Evolutionary conservation across 768 basidiomycete genomes (phyloP), one percentile per base, ranked within the genome.

Genomic region (Boletus speciosus): DNA sequence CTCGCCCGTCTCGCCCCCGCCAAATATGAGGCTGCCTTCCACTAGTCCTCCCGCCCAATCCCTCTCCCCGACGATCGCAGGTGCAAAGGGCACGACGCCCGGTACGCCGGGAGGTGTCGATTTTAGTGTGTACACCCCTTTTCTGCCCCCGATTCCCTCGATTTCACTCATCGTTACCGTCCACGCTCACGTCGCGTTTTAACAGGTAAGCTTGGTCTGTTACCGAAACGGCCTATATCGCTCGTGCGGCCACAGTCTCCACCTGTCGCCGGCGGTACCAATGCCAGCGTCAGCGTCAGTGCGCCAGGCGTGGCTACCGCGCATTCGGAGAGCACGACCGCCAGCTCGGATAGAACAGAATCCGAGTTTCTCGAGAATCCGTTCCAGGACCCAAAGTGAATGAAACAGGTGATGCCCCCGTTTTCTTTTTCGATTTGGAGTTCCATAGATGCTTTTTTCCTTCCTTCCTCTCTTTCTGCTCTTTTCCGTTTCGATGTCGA

Each of bases 211-310:
- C 73, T 88, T 0, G 88, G 88, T 23, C 67, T 90, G 25, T 73
- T 90, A 19, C 88, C 88, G 5, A 89, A 88, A 69, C 80, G 84
- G 0, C 86, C 88, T 6, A 88, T 90, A 14, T 83, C 86, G 8
- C 74, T 86, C 34, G 64, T 74, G 19, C 64, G 62, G 29, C 47
- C 65, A 14, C 56, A 66, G 52, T 53, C 68, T 4, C 63, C 77
- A 19, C 75, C 69, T 14, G 58, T 63, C 21, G 15, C 48, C 4
- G 31, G 31, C 8, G 8, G 51, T 6, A 16, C 16, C 3, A 40
- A 51, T 6, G 27, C 48, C 0, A 21, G 51, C 6, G 21, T 42
- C 27, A n/a, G 51, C 6, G 21, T 42, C 27, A 50, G 27, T 14
- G 48, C 57, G 5, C 52, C 60, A 14, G 55, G 55, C 25, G 27